A percentile compares a stretch with the other conserved stretches of the same genome.
These are phyloP conservation scores for Phoma herbarum DNA, from an alignment of 2,329 filamentous ascomycete species.

Conservation along the genomic window DNA sequence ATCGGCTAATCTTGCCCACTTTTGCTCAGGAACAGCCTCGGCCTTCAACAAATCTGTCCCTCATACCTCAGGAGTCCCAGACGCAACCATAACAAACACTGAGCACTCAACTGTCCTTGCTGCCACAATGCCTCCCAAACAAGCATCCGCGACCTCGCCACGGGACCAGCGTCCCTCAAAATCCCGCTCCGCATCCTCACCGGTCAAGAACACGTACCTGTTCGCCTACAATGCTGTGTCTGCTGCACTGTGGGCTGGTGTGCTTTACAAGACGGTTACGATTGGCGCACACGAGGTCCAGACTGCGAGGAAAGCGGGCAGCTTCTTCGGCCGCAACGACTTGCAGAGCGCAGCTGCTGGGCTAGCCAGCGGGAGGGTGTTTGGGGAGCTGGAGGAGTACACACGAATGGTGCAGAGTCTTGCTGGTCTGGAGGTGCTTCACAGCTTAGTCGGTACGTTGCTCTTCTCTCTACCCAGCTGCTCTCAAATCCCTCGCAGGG, in stretches of 20 bases:
- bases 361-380: constrained; percentile 60
- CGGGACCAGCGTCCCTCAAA: constrained; percentile 11
- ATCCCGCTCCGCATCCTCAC: constrained; percentile 14
- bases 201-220: constrained; percentile 66
- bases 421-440: constrained; percentile 82
- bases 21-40: constrained; percentile 9
- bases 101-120: neutral
- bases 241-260: constrained; percentile 77
- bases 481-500: neutral
- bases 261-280: constrained; percentile 74
- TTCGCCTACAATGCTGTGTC: constrained; percentile 85
- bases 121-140: constrained; percentile 32
- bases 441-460: constrained; percentile 75
- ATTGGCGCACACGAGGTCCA: constrained; percentile 51
- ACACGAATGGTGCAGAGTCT: constrained; percentile 84
- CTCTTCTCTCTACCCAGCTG: neutral
- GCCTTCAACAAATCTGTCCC: constrained; percentile 19
- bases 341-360: constrained; percentile 26
- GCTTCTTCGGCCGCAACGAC: constrained; percentile 24
- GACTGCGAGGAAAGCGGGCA: constrained; percentile 25
- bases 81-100: neutral
- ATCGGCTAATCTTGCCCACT: constrained; percentile 10
- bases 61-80: constrained; percentile 5
- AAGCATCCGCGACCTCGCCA: constrained; percentile 7
- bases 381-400: constrained; percentile 70